Conservation (phyloP, 2,329 filamentous ascomycete species). For the Epicoccum nigrum region DNA sequence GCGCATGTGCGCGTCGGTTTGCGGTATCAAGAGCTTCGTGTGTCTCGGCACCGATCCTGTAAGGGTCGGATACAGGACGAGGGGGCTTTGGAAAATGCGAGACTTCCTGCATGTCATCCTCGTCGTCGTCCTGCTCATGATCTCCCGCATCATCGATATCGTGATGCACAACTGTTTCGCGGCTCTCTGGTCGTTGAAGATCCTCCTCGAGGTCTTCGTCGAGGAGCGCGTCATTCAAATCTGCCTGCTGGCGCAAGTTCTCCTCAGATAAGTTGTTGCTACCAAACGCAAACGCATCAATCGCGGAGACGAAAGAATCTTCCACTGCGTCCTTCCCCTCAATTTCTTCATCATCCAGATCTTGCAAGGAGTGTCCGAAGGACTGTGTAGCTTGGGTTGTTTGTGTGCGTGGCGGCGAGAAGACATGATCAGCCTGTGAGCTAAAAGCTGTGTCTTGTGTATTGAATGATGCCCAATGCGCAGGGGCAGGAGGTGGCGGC, state of each 20-base stretch:
- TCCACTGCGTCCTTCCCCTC: slow-evolving; percentile 40
- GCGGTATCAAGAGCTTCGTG: slow-evolving; percentile 41
- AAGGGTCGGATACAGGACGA: slow-evolving; percentile 34
- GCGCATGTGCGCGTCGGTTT: slow-evolving; percentile 26
- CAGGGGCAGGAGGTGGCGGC: slow-evolving; percentile 20
- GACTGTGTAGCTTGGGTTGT: slow-evolving; percentile 44
- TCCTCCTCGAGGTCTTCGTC: slow-evolving; percentile 37
- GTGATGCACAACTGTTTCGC: slow-evolving; percentile 36
- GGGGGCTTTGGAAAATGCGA: slow-evolving; percentile 31
- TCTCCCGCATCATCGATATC: slow-evolving; percentile 28
- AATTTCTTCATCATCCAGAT: slow-evolving; percentile 21
- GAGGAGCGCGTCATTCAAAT: slow-evolving; percentile 40
- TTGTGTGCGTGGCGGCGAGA: slow-evolving; percentile 41
- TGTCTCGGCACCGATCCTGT: slow-evolving; percentile 41
- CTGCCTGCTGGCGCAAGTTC: slow-evolving; percentile 26
- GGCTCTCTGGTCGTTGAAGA: slow-evolving; percentile 16
- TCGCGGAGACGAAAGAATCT: slow-evolving; percentile 57
- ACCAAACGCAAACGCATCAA: slow-evolving; percentile 49
- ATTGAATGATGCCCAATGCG: slow-evolving; percentile 41
- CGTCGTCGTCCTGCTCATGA: slow-evolving; percentile 9
- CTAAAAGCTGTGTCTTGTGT: slow-evolving; percentile 41
- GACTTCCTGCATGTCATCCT: slow-evolving; percentile 16
- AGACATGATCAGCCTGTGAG: slow-evolving; percentile 38
- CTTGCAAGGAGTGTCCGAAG: slow-evolving; percentile 32
- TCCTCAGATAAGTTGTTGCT: slow-evolving; percentile 41